These are phyloP conservation scores for Geotrichum bryndzae DNA, from an alignment of 1,139 yeast species.

Conservation along the genomic window DNA sequence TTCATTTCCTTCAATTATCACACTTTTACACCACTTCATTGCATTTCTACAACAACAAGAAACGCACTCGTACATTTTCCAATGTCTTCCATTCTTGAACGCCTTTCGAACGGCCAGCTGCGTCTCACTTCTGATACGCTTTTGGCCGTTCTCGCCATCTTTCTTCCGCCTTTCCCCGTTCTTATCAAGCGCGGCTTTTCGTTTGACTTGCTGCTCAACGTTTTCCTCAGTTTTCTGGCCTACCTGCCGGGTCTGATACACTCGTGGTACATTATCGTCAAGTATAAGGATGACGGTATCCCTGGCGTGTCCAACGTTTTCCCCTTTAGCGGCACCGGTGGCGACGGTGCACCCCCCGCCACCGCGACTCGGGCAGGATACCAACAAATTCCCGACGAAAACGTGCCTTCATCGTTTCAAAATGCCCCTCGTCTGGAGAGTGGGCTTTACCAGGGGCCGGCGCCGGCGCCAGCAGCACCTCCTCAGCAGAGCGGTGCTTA, in stretches of 20 bases:
- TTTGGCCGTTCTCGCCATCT: constrained; percentile 52
- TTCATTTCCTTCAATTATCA: no score
- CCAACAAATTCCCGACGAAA: constrained; percentile 10
- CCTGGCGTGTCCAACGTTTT: constrained; percentile 23
- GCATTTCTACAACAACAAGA: background rate
- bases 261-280: constrained; percentile 40
- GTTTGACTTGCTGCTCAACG: constrained; percentile 54
- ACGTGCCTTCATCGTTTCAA: background rate
- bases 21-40: background rate
- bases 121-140: constrained; percentile 38
- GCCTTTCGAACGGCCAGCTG: background rate
- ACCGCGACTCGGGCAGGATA: background rate
- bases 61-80: background rate
- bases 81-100: background rate
- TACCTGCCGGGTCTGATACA: constrained; percentile 62
- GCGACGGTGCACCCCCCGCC: background rate
- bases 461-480: background rate
- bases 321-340: background rate
- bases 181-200: constrained; percentile 62
- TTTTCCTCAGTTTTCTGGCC: constrained; percentile 53
- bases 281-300: constrained; percentile 54
- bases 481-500: background rate
- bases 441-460: background rate
- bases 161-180: constrained; percentile 69
- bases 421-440: background rate